A percentile compares a stretch with the other conserved stretches of the same genome.
Evolutionary conservation across 306 rosid species (phyloP).

Genomic region (Ceratonia siliqua): DNA sequence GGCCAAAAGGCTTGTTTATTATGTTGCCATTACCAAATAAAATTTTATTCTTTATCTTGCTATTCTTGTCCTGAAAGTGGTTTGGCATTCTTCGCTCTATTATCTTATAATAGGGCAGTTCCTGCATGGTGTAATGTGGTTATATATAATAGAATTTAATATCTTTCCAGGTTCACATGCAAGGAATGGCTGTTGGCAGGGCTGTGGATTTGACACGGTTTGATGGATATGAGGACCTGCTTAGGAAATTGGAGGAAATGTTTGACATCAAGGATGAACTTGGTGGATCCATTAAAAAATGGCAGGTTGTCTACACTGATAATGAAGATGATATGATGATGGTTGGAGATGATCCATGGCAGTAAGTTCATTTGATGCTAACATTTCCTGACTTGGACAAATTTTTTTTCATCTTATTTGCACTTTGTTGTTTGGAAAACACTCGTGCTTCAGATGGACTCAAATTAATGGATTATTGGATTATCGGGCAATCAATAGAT

Average conservation of each 20-base stretch:
- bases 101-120: not conserved
- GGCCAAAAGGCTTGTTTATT: not conserved
- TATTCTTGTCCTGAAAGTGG: not conserved
- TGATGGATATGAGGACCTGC: conserved; percentile 58
- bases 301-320: conserved; percentile 86
- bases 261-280: conserved; percentile 74
- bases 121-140: not conserved
- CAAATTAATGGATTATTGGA: not conserved
- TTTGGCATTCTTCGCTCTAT: not conserved
- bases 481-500: not conserved
- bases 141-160: conserved; percentile 9
- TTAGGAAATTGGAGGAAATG: conserved; percentile 68
- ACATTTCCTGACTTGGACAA: not conserved
- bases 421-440: not conserved
- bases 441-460: not conserved
- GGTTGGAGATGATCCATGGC: conserved; percentile 89
- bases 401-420: not conserved
- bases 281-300: conserved; percentile 60
- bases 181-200: conserved; percentile 85
- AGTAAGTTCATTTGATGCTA: conserved; percentile 50
- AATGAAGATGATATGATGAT: conserved; percentile 83
- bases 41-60: not conserved
- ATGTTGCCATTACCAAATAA: not conserved
- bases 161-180: conserved; percentile 73
- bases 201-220: conserved; percentile 74